A percentile compares a stretch with the other conserved stretches of the same genome.
Evolutionary conservation across 352 stramenopile genomes (phyloP).

Genomic region (Phytophthora podocarpi): DNA sequence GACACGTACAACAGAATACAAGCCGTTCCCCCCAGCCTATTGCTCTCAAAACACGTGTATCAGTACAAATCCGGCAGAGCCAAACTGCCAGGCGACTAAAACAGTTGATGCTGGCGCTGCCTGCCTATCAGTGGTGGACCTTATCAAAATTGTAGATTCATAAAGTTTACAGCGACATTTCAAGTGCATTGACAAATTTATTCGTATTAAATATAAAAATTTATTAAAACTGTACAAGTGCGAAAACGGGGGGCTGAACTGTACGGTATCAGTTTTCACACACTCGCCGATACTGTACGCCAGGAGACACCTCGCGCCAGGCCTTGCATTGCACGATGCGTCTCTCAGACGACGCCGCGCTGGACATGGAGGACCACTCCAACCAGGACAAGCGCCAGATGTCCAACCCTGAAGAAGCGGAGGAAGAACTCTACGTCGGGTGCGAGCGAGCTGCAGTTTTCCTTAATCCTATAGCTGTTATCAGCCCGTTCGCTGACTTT

Average conservation of each 20-base stretch:
- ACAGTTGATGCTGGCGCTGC: no score
- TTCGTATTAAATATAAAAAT: no score
- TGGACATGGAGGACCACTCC: slow-evolving; percentile 15
- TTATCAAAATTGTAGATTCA: no score
- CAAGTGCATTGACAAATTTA: no score
- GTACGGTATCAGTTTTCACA: slow-evolving; percentile 13
- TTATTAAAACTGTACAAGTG: no score
- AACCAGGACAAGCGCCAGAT: slow-evolving; percentile 29
- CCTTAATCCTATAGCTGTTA: slow-evolving; percentile 15
- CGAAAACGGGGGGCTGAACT: no score
- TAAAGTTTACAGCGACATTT: no score
- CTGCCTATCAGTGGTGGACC: no score
- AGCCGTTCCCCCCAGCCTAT: background rate
- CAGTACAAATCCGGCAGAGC: background rate
- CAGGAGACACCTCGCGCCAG: background rate
- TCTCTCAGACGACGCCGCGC: slow-evolving; percentile 1
- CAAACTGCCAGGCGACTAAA: no score
- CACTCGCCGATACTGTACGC: slow-evolving; percentile 2
- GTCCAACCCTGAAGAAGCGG: slow-evolving; percentile 25
- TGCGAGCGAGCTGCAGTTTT: slow-evolving; percentile 31
- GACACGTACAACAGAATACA: no score
- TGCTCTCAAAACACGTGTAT: slow-evolving; percentile 4
- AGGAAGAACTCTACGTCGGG: slow-evolving; percentile 74
- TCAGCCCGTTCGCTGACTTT: slow-evolving; percentile 10
- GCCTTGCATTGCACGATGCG: slow-evolving; percentile 18